These are phyloP conservation scores for Uncinocarpus reesii DNA, from an alignment of 2,329 filamentous ascomycete species.

Conservation along the genomic window DNA sequence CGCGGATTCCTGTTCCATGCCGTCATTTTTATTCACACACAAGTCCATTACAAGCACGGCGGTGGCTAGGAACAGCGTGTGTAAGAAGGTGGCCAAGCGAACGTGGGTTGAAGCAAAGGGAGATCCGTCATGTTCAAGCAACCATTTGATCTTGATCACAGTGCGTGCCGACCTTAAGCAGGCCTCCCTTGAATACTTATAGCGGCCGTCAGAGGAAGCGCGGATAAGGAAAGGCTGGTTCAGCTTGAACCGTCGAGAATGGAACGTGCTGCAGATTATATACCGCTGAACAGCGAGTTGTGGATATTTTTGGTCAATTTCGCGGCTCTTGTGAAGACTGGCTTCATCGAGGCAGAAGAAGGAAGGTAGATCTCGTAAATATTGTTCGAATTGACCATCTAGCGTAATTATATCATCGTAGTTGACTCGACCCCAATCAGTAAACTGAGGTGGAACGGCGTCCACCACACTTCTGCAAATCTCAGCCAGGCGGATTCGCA, in stretches of 20 bases:
- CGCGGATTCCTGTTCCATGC: conserved; percentile 23
- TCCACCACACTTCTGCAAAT: conserved; percentile 36
- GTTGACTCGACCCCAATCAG: conserved; percentile 22
- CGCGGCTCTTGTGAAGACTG: conserved; percentile 21
- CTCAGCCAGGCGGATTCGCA: conserved; percentile 34
- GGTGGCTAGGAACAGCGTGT: conserved; percentile 31
- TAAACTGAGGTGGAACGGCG: conserved; percentile 22
- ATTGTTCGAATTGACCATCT: conserved; percentile 28
- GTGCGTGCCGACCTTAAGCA: conserved; percentile 32
- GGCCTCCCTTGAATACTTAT: conserved; percentile 31
- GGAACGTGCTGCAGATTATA: conserved; percentile 28
- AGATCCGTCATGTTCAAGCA: not conserved
- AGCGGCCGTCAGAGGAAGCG: conserved; percentile 27
- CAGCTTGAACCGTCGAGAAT: conserved; percentile 31
- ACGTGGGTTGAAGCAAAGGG: conserved; percentile 22
- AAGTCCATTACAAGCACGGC: conserved; percentile 33
- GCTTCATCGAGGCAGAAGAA: conserved; percentile 31
- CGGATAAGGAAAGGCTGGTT: conserved; percentile 34
- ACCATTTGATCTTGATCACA: conserved; percentile 29
- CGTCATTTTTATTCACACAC: conserved; percentile 33
- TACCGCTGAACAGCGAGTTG: conserved; percentile 29
- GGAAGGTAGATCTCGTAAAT: conserved; percentile 25
- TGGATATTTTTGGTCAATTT: conserved; percentile 25
- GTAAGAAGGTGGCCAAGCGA: conserved; percentile 26
- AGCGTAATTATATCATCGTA: conserved; percentile 34